A percentile compares a stretch with the other conserved stretches of the same genome.
Conservation (phyloP, 2,329 filamentous ascomycete species). For the Ascochyta koolunga region DNA sequence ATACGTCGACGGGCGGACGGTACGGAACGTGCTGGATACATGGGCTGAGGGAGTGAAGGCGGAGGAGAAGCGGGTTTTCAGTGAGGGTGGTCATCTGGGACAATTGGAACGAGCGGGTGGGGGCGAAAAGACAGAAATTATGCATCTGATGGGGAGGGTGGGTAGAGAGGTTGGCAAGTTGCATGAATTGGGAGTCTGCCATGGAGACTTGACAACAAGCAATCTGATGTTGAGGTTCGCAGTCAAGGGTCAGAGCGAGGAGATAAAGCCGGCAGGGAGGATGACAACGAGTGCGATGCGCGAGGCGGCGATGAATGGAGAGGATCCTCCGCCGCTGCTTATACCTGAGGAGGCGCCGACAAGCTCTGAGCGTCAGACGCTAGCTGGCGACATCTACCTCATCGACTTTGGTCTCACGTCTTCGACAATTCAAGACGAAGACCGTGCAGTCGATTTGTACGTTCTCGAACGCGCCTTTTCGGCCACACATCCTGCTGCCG, state of each 20-base stretch:
- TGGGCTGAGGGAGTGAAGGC: constrained; percentile 59
- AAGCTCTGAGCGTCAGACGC: constrained; percentile 4
- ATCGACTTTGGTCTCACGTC: constrained; percentile 94
- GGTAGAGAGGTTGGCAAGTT: constrained; percentile 74
- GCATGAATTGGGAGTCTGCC: constrained; percentile 85
- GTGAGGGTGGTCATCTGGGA: constrained; percentile 6
- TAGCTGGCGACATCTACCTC: constrained; percentile 75
- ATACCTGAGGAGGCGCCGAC: constrained; percentile 1
- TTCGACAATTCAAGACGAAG: constrained; percentile 83
- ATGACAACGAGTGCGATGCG: constrained; percentile 30
- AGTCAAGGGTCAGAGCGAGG: background rate
- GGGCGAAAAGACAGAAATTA: constrained; percentile 41
- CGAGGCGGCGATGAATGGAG: constrained; percentile 29
- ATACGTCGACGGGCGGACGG: constrained; percentile 65
- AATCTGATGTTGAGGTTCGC: constrained; percentile 78
- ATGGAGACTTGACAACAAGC: constrained; percentile 96
- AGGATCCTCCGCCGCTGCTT: constrained; percentile 15
- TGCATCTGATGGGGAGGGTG: constrained; percentile 70
- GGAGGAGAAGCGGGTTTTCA: constrained; percentile 8
- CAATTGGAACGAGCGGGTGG: constrained; percentile 1
- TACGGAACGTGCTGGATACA: constrained; percentile 71
- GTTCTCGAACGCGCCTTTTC: constrained; percentile 93
- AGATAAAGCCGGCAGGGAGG: constrained; percentile 10
- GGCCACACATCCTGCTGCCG: constrained; percentile 88
- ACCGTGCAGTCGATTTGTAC: constrained; percentile 93